phyloP scores from a whole-genome alignment of 2,329 filamentous ascomycete genomes.

The Aureobasidium sp. region DNA sequence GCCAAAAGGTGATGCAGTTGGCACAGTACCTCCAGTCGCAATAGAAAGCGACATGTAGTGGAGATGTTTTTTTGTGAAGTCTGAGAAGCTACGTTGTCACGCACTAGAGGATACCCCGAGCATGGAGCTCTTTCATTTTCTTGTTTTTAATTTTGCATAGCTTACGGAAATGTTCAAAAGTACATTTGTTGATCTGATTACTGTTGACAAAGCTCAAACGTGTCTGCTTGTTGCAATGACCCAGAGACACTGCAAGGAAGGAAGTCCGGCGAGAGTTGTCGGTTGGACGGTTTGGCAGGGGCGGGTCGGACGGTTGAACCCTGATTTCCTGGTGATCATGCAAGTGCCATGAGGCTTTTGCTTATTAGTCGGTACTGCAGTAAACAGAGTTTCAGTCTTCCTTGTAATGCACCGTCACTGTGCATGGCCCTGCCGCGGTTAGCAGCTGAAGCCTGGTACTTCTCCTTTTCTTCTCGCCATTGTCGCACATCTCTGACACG shows the following conservation, averaged over 20 bases:
- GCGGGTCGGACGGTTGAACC: constrained; percentile 9
- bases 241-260: neutral
- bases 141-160: constrained; percentile 12
- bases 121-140: constrained; percentile 6
- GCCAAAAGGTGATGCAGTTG: constrained; percentile 57
- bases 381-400: neutral
- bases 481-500: neutral
- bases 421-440: constrained; percentile 1
- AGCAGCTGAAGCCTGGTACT: constrained; percentile 5
- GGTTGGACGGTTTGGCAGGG: neutral
- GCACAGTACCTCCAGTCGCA: constrained; percentile 45
- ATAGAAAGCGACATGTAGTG: constrained; percentile 13
- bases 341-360: constrained; percentile 5
- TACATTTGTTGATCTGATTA: neutral
- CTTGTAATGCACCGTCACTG: constrained; percentile 1
- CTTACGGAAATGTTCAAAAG: constrained; percentile 3
- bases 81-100: constrained; percentile 15
- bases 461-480: neutral
- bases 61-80: constrained; percentile 10
- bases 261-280: neutral
- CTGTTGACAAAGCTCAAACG: neutral
- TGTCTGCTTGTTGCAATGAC: neutral
- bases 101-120: constrained; percentile 14
- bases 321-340: constrained; percentile 1
- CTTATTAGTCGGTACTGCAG: neutral